A percentile compares a stretch with the other conserved stretches of the same genome.
Conservation (phyloP, 345 rosid species). For the Linum trigynum region DNA sequence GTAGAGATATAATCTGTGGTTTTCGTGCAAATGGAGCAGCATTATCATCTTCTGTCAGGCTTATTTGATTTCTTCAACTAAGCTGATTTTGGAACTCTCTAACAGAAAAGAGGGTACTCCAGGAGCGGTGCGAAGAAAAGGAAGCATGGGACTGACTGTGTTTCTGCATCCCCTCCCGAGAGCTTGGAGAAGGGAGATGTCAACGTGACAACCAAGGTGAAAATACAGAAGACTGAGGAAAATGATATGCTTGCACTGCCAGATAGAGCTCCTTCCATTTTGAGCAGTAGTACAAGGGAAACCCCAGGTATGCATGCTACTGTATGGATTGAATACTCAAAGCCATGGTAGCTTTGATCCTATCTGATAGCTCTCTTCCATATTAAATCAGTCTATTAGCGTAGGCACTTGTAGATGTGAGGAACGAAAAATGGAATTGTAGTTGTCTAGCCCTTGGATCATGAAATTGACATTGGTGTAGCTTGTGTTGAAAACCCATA, state of each 20-base stretch:
- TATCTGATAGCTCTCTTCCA: too few relatives aligned
- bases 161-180: slow-evolving; percentile 8
- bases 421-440: too few relatives aligned
- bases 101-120: slow-evolving; percentile 42
- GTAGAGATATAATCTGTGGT: too few relatives aligned
- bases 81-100: slow-evolving; percentile 2
- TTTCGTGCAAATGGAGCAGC: background rate
- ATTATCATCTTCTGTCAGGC: background rate
- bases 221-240: slow-evolving; percentile 28
- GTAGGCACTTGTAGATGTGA: too few relatives aligned
- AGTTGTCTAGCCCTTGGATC: too few relatives aligned
- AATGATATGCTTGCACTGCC: slow-evolving; percentile 13
- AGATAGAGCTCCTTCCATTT: slow-evolving; percentile 1
- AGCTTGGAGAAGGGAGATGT: slow-evolving; percentile 10
- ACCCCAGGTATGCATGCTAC: slow-evolving; percentile 30
- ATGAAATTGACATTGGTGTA: too few relatives aligned
- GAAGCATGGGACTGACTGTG: slow-evolving; percentile 21
- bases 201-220: slow-evolving; percentile 8
- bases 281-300: background rate
- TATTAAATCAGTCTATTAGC: too few relatives aligned
- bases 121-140: slow-evolving; percentile 24
- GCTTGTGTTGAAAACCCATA: too few relatives aligned
- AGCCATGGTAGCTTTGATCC: too few relatives aligned
- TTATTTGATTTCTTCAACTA: slow-evolving; percentile 2
- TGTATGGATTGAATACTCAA: background rate